These are phyloP conservation scores for Populus euphratica DNA, from an alignment of 345 rosid genomes.

Conservation along the genomic window DNA sequence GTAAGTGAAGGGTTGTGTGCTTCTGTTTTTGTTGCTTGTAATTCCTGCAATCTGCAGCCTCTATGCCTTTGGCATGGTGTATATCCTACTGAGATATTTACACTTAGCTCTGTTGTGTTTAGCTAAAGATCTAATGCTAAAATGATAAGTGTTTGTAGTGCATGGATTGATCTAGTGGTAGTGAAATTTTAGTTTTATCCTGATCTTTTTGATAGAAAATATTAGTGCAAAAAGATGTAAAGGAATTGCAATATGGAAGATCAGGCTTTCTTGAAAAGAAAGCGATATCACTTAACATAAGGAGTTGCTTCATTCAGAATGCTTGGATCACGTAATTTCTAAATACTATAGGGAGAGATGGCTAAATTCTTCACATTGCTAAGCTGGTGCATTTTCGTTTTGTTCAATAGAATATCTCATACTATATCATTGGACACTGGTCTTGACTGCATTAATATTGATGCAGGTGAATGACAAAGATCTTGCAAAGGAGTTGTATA, in stretches of 20 bases:
- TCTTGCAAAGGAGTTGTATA: constrained; percentile 85
- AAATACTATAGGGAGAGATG: not conserved
- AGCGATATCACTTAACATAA: no score
- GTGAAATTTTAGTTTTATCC: not conserved
- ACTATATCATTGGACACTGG: not conserved
- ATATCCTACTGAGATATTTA: no score
- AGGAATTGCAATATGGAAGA: no score
- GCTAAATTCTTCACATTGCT: not conserved
- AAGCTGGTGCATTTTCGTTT: not conserved
- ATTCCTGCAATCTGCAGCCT: no score
- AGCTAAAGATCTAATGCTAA: not conserved
- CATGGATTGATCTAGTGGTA: not conserved
- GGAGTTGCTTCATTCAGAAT: not conserved
- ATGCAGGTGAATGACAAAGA: constrained; percentile 78
- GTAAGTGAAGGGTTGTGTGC: no score
- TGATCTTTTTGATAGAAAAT: no score
- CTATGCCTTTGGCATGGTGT: no score
- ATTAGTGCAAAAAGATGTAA: no score
- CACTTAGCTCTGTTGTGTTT: not conserved
- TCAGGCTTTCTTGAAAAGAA: no score
- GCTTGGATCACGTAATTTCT: not conserved
- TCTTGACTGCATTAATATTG: constrained; percentile 17
- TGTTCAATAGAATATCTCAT: not conserved
- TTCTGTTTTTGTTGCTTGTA: no score
- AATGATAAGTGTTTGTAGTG: not conserved